Evolutionary conservation across 495 filamentous ascomycete genomes (phyloP), one percentile per base, ranked within the genome.

Genomic region (Podospora tetraspora): DNA sequence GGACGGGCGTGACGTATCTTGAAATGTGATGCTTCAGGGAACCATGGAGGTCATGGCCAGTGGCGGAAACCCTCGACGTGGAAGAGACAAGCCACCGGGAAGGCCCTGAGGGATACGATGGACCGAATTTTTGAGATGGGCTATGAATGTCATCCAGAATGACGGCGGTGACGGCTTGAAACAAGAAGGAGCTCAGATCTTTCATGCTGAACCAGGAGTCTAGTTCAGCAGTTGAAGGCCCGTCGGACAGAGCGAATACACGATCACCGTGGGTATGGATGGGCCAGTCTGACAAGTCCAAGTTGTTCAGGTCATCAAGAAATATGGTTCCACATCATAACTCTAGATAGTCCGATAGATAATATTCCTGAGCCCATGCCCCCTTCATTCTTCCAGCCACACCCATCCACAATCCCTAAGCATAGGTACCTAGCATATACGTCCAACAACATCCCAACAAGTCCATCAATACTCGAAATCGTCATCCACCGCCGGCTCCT

Each of bases 391-490:
- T 1, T 12, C 11, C 11, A 3, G 7, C 19, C 43, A 8, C 43
- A 52, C 16, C 16, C 16, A 52, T n/a, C 37, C 16, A n/a, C 19
- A 13, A n/a, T 8, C 19, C 43, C 19, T 52, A 52, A 52, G 19
- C 37, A 52, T 8, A n/a, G 1, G 43, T 52, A 3, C 16, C 19
- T 52, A 52, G 19, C 16, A 52, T 19, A 52, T 52, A 52, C 19
- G 43, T n/a, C 43, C 43, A 52, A 52, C 43, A 52, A 52, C 43
- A 8, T 52, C 43, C 10, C 43, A 52, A n/a, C 16, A 52, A n/a
- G 16, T 0, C 43, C 43, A 52, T 52, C 43, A 99, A 81, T 99
- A 99, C 81, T 99, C 95, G 80, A 97, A 99, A 80, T 98, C 93
- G 85, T 98, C 96, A 84, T 99, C 95, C 64, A 94, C 93, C 13